A percentile compares a stretch with the other conserved stretches of the same genome.
Evolutionary conservation across 371 early-diverging fungal species (phyloP).

Genomic region (Dichotomocladium elegans): DNA sequence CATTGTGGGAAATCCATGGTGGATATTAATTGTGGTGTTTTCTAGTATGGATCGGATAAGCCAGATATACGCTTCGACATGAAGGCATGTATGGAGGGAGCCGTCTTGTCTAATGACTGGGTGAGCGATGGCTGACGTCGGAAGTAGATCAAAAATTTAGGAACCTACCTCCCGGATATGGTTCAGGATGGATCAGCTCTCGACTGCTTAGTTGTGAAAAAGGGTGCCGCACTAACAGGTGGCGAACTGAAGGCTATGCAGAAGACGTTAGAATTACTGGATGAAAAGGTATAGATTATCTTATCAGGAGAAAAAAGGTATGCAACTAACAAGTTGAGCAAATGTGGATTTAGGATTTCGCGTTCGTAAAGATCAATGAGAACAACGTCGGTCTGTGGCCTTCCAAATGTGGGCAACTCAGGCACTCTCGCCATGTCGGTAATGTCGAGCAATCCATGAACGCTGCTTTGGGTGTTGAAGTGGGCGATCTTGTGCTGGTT

Average conservation of each 20-base stretch:
- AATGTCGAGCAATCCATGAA: conserved; percentile 25
- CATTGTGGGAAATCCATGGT: background rate
- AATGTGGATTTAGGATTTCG: conserved; percentile 15
- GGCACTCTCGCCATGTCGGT: conserved; percentile 25
- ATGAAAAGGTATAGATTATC: conserved; percentile 33
- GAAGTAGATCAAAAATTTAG: conserved; percentile 47
- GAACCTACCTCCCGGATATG: conserved; percentile 20
- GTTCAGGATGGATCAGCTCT: conserved; percentile 16
- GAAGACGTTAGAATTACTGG: conserved; percentile 21
- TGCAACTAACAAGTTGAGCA: no score
- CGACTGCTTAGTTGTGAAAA: conserved; percentile 45
- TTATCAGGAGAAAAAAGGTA: no score
- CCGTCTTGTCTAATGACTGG: background rate
- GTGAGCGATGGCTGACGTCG: background rate
- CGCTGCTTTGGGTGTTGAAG: conserved; percentile 30
- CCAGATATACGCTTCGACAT: conserved; percentile 83
- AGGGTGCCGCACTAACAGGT: conserved; percentile 33
- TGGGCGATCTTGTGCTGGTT: conserved; percentile 59
- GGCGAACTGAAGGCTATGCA: conserved; percentile 35
- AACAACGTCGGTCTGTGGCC: conserved; percentile 57
- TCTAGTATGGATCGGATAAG: conserved; percentile 87
- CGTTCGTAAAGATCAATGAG: conserved; percentile 57
- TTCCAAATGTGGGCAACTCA: conserved; percentile 30
- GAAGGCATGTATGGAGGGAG: conserved; percentile 35
- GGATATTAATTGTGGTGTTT: background rate